phyloP scores from a whole-genome alignment of 169 alveolate genomes.

The Plasmodium coatneyi region DNA sequence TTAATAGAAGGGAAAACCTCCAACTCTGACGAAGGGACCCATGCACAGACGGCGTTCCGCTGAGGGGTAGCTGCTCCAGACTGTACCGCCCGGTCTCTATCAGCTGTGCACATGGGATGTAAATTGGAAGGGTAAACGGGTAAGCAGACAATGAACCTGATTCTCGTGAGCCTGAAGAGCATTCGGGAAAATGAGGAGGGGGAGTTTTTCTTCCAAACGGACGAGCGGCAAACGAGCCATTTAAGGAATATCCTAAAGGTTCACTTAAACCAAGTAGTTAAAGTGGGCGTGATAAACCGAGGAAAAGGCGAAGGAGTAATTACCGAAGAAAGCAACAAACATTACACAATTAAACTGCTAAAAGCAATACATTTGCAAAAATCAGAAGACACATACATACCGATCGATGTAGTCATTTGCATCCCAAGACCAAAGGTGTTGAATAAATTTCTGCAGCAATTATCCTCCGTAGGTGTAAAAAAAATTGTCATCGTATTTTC shows the following conservation, averaged over 20 bases:
- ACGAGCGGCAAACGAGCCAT: slow-evolving; percentile 60
- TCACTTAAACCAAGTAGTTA: slow-evolving; percentile 14
- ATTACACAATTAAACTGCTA: slow-evolving; percentile 37
- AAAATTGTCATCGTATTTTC: slow-evolving; percentile 69
- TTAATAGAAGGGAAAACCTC: neutral
- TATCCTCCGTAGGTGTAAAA: slow-evolving; percentile 67
- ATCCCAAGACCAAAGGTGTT: slow-evolving; percentile 69
- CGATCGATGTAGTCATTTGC: slow-evolving; percentile 62
- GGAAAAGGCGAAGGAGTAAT: slow-evolving; percentile 73
- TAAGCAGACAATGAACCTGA: slow-evolving; percentile 32
- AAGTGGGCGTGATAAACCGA: slow-evolving; percentile 63
- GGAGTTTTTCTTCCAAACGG: slow-evolving; percentile 42
- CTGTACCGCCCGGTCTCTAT: neutral
- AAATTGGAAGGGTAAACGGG: neutral
- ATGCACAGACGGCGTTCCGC: neutral
- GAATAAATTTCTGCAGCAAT: slow-evolving; percentile 42
- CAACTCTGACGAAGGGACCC: neutral
- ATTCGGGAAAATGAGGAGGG: slow-evolving; percentile 31
- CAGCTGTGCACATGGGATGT: neutral
- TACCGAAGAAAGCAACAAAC: slow-evolving; percentile 9
- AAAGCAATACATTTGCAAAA: slow-evolving; percentile 58
- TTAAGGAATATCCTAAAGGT: slow-evolving; percentile 65
- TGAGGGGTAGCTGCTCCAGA: neutral
- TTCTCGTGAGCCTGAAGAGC: slow-evolving; percentile 24
- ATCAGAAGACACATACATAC: slow-evolving; percentile 13